Evolutionary conservation across 2,329 filamentous ascomycete genomes (phyloP).

Genomic region (Nigrospora oryzae): DNA sequence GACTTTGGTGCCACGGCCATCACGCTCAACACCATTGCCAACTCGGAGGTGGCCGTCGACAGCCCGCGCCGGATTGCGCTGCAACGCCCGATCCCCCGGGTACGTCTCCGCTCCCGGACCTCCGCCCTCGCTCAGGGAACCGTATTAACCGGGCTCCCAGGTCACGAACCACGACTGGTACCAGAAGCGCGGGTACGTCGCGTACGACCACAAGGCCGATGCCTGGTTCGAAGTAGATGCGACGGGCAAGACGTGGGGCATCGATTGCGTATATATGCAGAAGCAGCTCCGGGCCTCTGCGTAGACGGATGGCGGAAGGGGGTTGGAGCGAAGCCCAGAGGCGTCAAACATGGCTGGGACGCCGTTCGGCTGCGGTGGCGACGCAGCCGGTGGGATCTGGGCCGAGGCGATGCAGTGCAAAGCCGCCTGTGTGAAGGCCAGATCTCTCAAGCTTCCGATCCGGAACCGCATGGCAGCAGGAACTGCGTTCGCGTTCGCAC

Average conservation of each 20-base stretch:
- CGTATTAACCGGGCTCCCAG: constrained; percentile 4
- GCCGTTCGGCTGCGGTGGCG: too few relatives aligned
- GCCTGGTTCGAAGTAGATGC: constrained; percentile 12
- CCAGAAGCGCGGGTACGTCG: constrained; percentile 10
- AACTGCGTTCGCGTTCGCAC: too few relatives aligned
- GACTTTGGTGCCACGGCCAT: constrained; percentile 13
- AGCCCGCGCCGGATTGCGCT: constrained; percentile 13
- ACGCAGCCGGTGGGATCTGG: too few relatives aligned
- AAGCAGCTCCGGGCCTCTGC: constrained; percentile 9
- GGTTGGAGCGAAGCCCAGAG: too few relatives aligned
- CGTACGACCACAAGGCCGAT: constrained; percentile 7
- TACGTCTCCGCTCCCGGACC: too few relatives aligned
- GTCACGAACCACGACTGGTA: constrained; percentile 17
- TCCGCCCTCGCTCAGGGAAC: too few relatives aligned
- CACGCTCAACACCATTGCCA: constrained; percentile 13
- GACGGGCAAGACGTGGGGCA: constrained; percentile 11
- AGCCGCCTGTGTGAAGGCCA: too few relatives aligned
- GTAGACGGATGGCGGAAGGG: too few relatives aligned
- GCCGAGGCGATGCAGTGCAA: too few relatives aligned
- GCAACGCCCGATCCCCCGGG: constrained; percentile 7
- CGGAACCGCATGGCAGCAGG: too few relatives aligned
- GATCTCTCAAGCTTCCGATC: too few relatives aligned
- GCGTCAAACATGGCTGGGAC: too few relatives aligned
- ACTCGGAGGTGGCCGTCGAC: constrained; percentile 7
- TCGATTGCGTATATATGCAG: constrained; percentile 5